Percentiles rank a stretch among this genome's conserved stretches.
phyloP scores from a whole-genome alignment of 1,284 basidiomycete genomes.

The Malassezia psittaci region DNA sequence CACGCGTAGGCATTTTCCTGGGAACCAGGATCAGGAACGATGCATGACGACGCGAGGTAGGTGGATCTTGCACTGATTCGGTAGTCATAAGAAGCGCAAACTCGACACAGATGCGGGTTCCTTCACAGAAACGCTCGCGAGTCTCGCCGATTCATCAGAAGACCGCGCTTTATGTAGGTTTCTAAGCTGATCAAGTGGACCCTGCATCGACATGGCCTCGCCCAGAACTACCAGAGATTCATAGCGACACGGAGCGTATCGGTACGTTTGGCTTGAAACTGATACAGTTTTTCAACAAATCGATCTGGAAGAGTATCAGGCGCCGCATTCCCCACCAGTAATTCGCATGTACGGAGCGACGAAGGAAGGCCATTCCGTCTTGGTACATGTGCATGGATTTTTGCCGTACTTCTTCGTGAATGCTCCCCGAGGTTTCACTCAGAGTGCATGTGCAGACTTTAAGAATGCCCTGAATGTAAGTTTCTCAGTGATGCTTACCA shows the following conservation, averaged over 20 bases:
- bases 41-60: too few relatives aligned
- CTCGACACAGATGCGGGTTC: slow-evolving; percentile 25
- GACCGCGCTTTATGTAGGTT: slow-evolving; percentile 22
- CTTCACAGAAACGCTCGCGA: slow-evolving; percentile 35
- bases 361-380: slow-evolving; percentile 35
- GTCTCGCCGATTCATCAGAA: slow-evolving; percentile 26
- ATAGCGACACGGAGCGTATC: slow-evolving; percentile 24
- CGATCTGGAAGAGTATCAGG: slow-evolving; percentile 42
- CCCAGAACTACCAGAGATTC: slow-evolving; percentile 24
- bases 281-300: slow-evolving; percentile 41
- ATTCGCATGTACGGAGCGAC: slow-evolving; percentile 46
- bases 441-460: slow-evolving; percentile 36
- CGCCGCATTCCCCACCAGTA: slow-evolving; percentile 26
- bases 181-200: neutral
- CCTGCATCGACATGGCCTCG: slow-evolving; percentile 29
- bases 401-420: slow-evolving; percentile 45
- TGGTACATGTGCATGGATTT: slow-evolving; percentile 45
- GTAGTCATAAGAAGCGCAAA: slow-evolving; percentile 21
- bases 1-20: too few relatives aligned
- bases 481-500: neutral
- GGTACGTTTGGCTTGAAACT: slow-evolving; percentile 5
- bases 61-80: too few relatives aligned
- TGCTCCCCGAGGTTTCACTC: slow-evolving; percentile 39
- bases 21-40: too few relatives aligned
- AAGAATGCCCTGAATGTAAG: slow-evolving; percentile 40